Base-by-base conservation (phyloP, 1,284 basidiomycete genomes). In the Malassezia yamatoensis region DNA sequence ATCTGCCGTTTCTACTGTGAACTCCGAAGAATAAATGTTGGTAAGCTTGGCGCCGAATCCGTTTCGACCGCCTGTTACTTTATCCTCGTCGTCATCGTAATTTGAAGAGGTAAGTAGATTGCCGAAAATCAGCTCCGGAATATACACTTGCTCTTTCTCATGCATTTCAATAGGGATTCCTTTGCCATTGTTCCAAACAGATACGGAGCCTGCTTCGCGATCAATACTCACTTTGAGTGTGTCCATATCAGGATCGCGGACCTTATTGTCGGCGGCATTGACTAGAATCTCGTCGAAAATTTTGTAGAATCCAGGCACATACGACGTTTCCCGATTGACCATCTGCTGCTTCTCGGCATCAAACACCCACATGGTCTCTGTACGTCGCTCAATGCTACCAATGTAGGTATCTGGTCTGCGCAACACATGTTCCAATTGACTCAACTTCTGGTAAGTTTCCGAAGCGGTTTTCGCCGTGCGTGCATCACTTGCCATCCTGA, bases 201-300 rank as follows among this genome's bases (percentile, higher is more conserved):
- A 89, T 68, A 99, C 96, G 10, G 81, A 81, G 65, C 85, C 84
- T 65, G 85, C 83, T 61, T 91, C 88, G 21, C 84, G 77, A 76
- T 98, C 84, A 58, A 98, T 88, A 34, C 77, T 84, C 59, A 74
- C 72, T 58, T 72, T 73, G 60, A 74, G 64, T 12, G 61, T 58
- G 60, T 66, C 66, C 72, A 74, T 74, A 37, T 50, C 24, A 9
- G 72, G 65, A 39, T 74, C 72, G 45, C 72, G 68, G 45, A 70
- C 93, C 84, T 98, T 98, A 79, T 98, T 96, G 76, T 99, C 94
- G 7, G 94, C 94, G 16, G 94, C 94, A 75, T 99, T 99, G 67
- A 99, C 94, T 6, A 99, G 81, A 69, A 99, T 99, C 78, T 99
- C 94, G 72, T 99, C 94, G 43, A 98, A 86, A 73, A 98, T 98